Evolutionary conservation across 2,329 filamentous ascomycete species (phyloP).

Genomic region (Pseudocercospora fuligena): DNA sequence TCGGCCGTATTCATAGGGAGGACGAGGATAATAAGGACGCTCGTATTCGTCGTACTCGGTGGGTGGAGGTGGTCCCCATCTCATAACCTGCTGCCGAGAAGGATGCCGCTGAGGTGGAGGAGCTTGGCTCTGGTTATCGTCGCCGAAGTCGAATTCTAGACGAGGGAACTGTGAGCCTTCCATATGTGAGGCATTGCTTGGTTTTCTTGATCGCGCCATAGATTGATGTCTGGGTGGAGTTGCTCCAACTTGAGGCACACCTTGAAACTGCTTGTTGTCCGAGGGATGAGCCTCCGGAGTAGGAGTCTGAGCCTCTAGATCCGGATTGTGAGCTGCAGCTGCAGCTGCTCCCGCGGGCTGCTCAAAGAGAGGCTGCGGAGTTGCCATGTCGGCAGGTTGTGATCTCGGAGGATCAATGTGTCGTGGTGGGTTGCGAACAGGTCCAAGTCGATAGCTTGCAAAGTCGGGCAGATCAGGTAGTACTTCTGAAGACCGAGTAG

Average conservation of each 20-base stretch:
- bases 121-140: conserved; percentile 21
- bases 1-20: conserved; percentile 33
- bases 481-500: conserved; percentile 21
- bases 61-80: conserved; percentile 30
- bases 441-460: conserved; percentile 6
- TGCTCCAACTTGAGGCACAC: conserved; percentile 5
- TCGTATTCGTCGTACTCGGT: conserved; percentile 35
- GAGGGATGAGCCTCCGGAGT: conserved; percentile 1
- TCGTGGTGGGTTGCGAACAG: neutral
- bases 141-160: conserved; percentile 29
- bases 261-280: conserved; percentile 9
- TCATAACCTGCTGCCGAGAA: conserved; percentile 34
- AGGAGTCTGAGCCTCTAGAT: conserved; percentile 7
- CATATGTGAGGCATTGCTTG: conserved; percentile 28
- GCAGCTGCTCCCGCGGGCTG: neutral
- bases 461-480: conserved; percentile 4
- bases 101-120: conserved; percentile 28
- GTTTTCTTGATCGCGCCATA: conserved; percentile 1
- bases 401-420: conserved; percentile 9
- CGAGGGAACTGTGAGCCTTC: conserved; percentile 21
- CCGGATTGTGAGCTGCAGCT: neutral
- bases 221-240: neutral
- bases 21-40: conserved; percentile 27
- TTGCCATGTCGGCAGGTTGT: conserved; percentile 10
- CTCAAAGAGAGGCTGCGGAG: conserved; percentile 2